Evolutionary conservation across 1,139 yeast species (phyloP), one percentile per base, ranked within the genome.

Genomic region (Yamadazyma sp.): DNA sequence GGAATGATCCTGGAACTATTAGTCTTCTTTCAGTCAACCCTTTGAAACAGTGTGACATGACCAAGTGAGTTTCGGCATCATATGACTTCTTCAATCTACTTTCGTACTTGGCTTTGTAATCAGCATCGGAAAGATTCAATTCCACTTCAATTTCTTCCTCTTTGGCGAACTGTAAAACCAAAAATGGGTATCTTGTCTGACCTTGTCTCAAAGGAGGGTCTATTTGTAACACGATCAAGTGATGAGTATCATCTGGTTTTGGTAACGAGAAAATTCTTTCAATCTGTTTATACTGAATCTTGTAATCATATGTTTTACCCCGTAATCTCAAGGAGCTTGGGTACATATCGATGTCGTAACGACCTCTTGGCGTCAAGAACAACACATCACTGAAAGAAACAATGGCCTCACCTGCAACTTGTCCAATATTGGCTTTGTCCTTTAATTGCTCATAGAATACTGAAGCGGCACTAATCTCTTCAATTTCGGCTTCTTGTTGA

Each of bases 261-360:
- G 98, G 98, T 47, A 92, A 73, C 15, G 95, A 80, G 53, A 92
- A 92, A 35, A 92, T 80, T 55, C 96, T 76, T 62, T 90, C 96
- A 48, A 92, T 84, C 57, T 88, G 95, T 55, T 82, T 77, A 64
- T 87, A 92, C 59, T 87, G 96, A 43, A 94, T 78, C 66, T 92
- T 94, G 74, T 92, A 94, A 62, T 92, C 98, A 64, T 94, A 92
- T 3, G 98, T 92, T 65, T 92, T 92, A 62, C 99, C 99, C 56
- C 98, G 82, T 42, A 92, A 74, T 60, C 98, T 82, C 64, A 94
- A 78, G 31, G 95, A 86, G 20, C 80, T 78, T 31, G 88, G 82
- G 64, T 87, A 92, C 84, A 92, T 85, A 62, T 90, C 97, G 52
- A 92, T 86, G 61, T 94, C 98, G 62, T 90, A 92, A 63, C 98